Evolutionary conservation across 768 basidiomycete genomes (phyloP), one percentile per base, ranked within the genome.

Genomic region (Lentinula aciculospora): DNA sequence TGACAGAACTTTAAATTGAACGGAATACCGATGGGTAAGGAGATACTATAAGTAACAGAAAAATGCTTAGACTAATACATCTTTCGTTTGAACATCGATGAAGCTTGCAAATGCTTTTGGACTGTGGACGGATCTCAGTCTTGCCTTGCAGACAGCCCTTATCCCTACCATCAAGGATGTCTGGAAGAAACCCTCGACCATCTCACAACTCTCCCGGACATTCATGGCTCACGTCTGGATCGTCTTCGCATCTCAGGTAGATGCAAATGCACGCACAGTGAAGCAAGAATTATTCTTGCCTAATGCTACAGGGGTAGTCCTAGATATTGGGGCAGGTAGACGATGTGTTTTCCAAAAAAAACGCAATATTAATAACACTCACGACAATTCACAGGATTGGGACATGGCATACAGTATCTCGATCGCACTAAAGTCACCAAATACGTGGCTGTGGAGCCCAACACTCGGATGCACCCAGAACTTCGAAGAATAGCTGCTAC

Each of bases 401-500:
- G 89, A 0, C 86, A 88, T 64, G 81, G 79, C 0, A 69, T 78
- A 13, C 73, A 72, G 28, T 90, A 91, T 62, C 77, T 92, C 25
- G 78, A 88, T 57, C 72, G 65, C 31, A 59, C 63, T 1, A 72
- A 69, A 28, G 83, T 90, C 17, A 78, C 81, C 1, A 81, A 75
- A 66, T 90, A 91, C 62, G 72, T 90, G 50, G 89, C 88, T 1
- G 67, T 91, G 4, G 89, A 90, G 63, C 89, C 89, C 8, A 90
- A 89, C 62, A 56, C 60, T 3, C 69, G 72, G 53, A 88, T 89
- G 87, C 86, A 90, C 64, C 57, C 71, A 3, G 65, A 74, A 15
- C 79, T 92, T 36, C 77, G 82, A 23, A 65, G 63, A 2, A 65
- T 67, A 3, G 88, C 87, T 3, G 66, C 69, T 27, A 66, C 68